A percentile compares a stretch with the other conserved stretches of the same genome.
Conservation (phyloP, 768 basidiomycete species). For the Psilocybe azurescens region DNA sequence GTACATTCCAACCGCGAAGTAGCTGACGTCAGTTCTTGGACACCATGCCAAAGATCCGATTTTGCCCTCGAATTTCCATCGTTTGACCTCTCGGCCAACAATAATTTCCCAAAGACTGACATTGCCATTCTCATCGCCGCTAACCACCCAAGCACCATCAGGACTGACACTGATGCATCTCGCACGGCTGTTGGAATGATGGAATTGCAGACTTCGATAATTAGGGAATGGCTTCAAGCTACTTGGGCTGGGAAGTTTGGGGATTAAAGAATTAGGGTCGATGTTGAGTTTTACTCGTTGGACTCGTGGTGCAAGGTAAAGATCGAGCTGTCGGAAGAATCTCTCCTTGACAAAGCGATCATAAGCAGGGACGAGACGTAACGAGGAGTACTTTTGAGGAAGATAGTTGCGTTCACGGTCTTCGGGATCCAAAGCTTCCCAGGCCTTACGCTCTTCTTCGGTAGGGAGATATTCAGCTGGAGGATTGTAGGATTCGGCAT, state of each 20-base stretch:
- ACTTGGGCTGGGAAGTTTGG: slow-evolving; percentile 91
- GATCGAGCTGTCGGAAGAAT: slow-evolving; percentile 91
- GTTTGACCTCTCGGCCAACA: slow-evolving; percentile 86
- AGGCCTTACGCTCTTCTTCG: slow-evolving; percentile 78
- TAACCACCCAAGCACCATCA: slow-evolving; percentile 89
- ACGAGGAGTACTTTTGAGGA: slow-evolving; percentile 81
- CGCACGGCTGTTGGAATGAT: slow-evolving; percentile 70
- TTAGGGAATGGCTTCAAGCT: slow-evolving; percentile 95
- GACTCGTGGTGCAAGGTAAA: slow-evolving; percentile 95
- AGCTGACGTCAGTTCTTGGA: slow-evolving; percentile 80
- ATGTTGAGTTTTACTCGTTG: slow-evolving; percentile 88
- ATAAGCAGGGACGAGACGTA: slow-evolving; percentile 93
- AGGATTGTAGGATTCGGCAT: slow-evolving; percentile 98
- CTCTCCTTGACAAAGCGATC: slow-evolving; percentile 91
- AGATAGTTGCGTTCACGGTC: slow-evolving; percentile 91
- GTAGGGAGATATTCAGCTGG: slow-evolving; percentile 95
- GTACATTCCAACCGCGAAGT: slow-evolving; percentile 81
- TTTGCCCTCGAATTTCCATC: slow-evolving; percentile 82
- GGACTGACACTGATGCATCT: slow-evolving; percentile 83
- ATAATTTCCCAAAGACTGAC: slow-evolving; percentile 92
- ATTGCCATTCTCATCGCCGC: slow-evolving; percentile 88
- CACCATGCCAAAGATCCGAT: slow-evolving; percentile 94
- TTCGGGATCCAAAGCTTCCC: slow-evolving; percentile 84
- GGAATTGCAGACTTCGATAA: slow-evolving; percentile 74
- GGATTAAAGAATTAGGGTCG: slow-evolving; percentile 89